phyloP scores from a whole-genome alignment of 305 asterid species.

The Solanum aculeatissimum region DNA sequence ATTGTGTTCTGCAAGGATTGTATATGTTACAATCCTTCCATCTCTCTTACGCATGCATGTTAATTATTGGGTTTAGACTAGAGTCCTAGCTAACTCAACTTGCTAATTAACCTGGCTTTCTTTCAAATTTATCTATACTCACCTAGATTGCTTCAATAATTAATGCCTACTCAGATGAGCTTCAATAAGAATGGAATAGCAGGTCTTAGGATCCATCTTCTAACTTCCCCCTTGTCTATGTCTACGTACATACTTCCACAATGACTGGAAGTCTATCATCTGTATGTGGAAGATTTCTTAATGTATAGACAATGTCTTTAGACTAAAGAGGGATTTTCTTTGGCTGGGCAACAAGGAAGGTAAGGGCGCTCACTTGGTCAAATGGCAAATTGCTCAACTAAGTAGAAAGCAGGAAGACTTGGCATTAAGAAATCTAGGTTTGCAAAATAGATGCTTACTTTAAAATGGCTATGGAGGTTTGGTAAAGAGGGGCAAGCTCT shows the following conservation, averaged over 20 bases:
- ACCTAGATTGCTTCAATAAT: background rate
- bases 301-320: background rate
- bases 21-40: background rate
- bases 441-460: background rate
- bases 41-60: background rate
- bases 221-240: background rate
- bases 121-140: background rate
- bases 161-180: background rate
- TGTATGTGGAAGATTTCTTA: background rate
- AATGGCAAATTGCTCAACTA: background rate
- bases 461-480: background rate
- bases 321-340: too few relatives aligned
- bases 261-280: background rate
- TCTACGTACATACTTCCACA: background rate
- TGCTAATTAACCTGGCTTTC: background rate
- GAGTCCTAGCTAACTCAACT: background rate
- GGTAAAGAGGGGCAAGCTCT: background rate
- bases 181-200: background rate
- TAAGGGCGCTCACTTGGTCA: too few relatives aligned
- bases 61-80: background rate
- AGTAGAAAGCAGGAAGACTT: background rate
- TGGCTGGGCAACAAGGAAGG: too few relatives aligned
- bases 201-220: background rate
- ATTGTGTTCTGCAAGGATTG: background rate
- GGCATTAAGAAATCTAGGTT: background rate